Evolutionary conservation across 2,329 filamentous ascomycete species (phyloP).

Genomic region (Cordyceps militaris): DNA sequence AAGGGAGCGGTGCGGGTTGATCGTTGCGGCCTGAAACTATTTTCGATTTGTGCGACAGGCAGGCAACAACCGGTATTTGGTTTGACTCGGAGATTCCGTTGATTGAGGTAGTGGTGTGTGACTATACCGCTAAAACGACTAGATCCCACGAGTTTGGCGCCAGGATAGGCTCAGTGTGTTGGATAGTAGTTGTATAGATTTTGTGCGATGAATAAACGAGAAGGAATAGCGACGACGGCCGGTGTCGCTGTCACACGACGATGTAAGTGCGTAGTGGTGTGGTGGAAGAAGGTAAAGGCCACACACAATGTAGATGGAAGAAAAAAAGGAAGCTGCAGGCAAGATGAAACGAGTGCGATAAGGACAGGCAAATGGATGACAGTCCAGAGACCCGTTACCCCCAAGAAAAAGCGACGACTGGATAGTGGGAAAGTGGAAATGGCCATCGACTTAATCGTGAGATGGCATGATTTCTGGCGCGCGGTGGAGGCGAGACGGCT

Average conservation of each 20-base stretch:
- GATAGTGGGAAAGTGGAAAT: constrained; percentile 5
- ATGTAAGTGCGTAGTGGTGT: neutral
- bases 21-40: too few species aligned
- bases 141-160: neutral
- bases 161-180: neutral
- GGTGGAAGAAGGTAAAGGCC: neutral
- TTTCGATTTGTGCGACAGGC: neutral
- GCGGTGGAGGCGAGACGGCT: constrained; percentile 2
- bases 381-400: too few species aligned
- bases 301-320: neutral
- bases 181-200: neutral
- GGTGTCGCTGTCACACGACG: neutral
- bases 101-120: neutral
- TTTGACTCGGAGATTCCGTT: neutral
- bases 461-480: constrained; percentile 13
- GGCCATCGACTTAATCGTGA: constrained; percentile 9
- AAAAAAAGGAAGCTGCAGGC: neutral
- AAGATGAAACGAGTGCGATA: neutral
- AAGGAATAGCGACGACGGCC: neutral
- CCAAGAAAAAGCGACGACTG: neutral
- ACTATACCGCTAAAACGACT: neutral
- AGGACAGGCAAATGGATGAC: neutral
- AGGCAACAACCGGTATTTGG: neutral
- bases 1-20: too few species aligned
- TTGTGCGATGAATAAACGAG: neutral